Evolutionary conservation across 345 rosid species (phyloP), one percentile per base, ranked within the genome.

Genomic region (Eucalyptus regnans): DNA sequence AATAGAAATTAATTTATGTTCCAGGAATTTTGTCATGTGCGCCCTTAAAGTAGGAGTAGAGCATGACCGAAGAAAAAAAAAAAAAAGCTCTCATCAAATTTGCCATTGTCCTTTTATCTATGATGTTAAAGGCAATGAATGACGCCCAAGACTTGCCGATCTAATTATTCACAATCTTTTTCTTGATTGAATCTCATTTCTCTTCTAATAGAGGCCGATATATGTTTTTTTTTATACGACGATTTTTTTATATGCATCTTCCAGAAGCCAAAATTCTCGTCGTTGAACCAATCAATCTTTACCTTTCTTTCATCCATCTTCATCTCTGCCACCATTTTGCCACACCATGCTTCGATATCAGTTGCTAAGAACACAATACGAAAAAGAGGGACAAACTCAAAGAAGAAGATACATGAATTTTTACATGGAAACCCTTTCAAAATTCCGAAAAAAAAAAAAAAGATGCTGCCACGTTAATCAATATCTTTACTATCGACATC

Each of bases 391-490:
- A 29, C 18, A n/a, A 66, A 66, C 17, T n/a, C 41, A 66, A 17
- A 8, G 37, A 66, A 31, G 6, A 66, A 66, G 9, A 16, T 16
- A 66, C 41, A 16, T 66, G 20, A 15, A 31, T 7, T 31, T 31
- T 66, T 31, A 31, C 41, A 31, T 66, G 22, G 22, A 31, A n/a
- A 16, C 22, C 22, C 4, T n/a, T n/a, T n/a, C 76, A 66, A 14
- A 6, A 14, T 33, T 33, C 37, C 37, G 3, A 33, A 33, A 33
- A 33, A 2, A 33, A 33, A 33, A 33, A 33, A n/a, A 62, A 29
- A 0, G 0, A n/a, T 8, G 6, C 6, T 4, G 5, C 29, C 6
- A 0, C 13, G 1, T n/a, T 64, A 15, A 1, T 9, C 16, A 64
- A 64, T 4, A 17, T 64, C 3, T 64, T 64, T n/a, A n/a, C 5